phyloP scores from a whole-genome alignment of 2,329 filamentous ascomycete species.

The Fusarium xyrophilum region DNA sequence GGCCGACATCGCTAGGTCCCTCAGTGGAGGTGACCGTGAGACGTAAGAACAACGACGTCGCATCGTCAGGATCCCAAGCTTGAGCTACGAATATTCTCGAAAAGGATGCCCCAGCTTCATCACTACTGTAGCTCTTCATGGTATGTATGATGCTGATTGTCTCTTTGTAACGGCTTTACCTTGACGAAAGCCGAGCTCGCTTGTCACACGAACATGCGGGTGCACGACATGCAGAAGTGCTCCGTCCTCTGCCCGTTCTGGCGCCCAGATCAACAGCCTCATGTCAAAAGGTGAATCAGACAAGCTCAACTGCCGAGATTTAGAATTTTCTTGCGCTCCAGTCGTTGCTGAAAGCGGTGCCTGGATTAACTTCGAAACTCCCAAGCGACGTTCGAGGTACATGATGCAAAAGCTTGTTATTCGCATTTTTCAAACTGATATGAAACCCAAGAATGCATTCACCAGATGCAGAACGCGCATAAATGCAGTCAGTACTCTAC shows the following conservation, averaged over 20 bases:
- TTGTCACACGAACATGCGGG: accelerated
- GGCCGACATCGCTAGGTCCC: conserved; percentile 15
- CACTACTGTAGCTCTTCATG: not conserved
- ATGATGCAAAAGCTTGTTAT: not conserved
- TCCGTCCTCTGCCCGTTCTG: not conserved
- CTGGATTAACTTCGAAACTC: not conserved
- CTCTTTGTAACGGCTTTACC: not conserved
- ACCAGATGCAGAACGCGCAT: not conserved
- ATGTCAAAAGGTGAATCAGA: not conserved
- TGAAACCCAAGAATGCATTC: not conserved
- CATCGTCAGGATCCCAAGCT: accelerated
- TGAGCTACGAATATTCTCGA: accelerated
- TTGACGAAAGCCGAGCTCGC: accelerated
- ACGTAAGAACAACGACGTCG: not conserved
- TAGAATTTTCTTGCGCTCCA: not conserved
- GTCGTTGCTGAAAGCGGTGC: not conserved
- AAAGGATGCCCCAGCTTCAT: not conserved
- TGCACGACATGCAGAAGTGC: not conserved
- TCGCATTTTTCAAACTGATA: not conserved
- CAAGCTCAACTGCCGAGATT: not conserved
- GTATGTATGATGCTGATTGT: not conserved
- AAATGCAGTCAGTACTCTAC: not conserved
- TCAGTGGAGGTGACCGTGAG: conserved; percentile 8
- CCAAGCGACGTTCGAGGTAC: not conserved
- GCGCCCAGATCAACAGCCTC: no score